Base-by-base conservation (phyloP, 2,329 filamentous ascomycete genomes). In the Stromatinia cepivora region DNA sequence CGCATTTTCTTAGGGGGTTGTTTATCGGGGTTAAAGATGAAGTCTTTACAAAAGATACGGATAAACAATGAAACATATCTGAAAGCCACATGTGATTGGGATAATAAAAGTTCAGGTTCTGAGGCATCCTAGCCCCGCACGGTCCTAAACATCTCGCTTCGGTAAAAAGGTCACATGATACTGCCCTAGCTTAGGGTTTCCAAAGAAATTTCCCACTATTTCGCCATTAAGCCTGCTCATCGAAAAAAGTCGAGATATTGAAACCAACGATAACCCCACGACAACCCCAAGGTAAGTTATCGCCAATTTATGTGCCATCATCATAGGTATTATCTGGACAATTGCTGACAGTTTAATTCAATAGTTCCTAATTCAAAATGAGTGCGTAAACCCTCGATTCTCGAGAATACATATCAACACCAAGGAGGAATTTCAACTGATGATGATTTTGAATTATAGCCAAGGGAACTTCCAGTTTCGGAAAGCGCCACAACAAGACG, bases 401-500 rank as follows among this genome's bases (percentile, higher is more conserved):
- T 42, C 70, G 64, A 50, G 53, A 17, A 13, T 22, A 45, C 6
- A 52, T 70, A 61, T 59, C 61, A 45, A 70, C 45, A 75, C 69
- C 5, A 65, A 15, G 15, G 45, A 61, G 65, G 31, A 42, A 67
- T 31, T 28, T 45, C 5, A 70, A 69, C 54, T 67, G 54, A 58
- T 48, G 52, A 67, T 57, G 45, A 39, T 67, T 42, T 42, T 67
- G 54, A 52, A 58, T 67, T 62, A 72, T 69, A 78, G 77, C 77
- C 59, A 79, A 79, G 74, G 77, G 77, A 68, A 79, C 77, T 57
- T 71, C 72, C 68, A 73, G 70, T 46, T 79, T 79, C 71, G 77
- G 77, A 65, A 77, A 77, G 70, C 73, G 77, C 69, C 77, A 79
- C 71, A 79, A 79, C 73, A 79, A 79, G 75, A 75, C 76, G 71